phyloP scores from a whole-genome alignment of 768 basidiomycete species.

The Neoboletus brunneissimus region DNA sequence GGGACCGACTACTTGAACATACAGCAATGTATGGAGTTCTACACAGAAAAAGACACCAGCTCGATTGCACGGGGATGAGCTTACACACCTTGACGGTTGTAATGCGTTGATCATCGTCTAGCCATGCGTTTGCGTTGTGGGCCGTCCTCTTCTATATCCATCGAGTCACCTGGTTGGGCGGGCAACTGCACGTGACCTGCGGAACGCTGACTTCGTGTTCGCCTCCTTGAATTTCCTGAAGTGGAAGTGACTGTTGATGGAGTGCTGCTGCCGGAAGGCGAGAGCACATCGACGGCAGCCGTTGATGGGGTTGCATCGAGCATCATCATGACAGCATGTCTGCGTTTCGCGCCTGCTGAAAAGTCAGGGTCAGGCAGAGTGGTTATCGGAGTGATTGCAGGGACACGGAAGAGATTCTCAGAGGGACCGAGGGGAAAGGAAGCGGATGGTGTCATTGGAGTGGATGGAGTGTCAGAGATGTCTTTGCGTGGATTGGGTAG shows the following conservation, averaged over 20 bases:
- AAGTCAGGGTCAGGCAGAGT: conserved; percentile 37
- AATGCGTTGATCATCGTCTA: conserved; percentile 42
- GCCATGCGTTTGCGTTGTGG: conserved; percentile 74
- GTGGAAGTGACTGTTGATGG: conserved; percentile 20
- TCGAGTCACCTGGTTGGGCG: conserved; percentile 46
- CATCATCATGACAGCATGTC: conserved; percentile 79
- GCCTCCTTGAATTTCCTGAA: conserved; percentile 42
- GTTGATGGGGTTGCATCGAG: conserved; percentile 51
- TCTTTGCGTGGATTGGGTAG: conserved; percentile 30
- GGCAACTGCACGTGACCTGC: conserved; percentile 39
- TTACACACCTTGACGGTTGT: neutral
- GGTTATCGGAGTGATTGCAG: conserved; percentile 24
- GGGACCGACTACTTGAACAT: conserved; percentile 11
- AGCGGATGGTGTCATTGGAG: conserved; percentile 11
- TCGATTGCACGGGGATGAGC: neutral
- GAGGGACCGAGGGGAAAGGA: conserved; percentile 27
- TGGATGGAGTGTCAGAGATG: conserved; percentile 16
- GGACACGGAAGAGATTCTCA: conserved; percentile 29
- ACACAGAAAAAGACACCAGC: conserved; percentile 1
- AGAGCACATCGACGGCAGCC: conserved; percentile 35
- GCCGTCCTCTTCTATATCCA: conserved; percentile 76
- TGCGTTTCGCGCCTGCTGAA: conserved; percentile 63
- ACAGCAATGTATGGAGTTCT: conserved; percentile 6
- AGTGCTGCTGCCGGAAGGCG: conserved; percentile 36
- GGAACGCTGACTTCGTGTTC: conserved; percentile 53